Conservation (phyloP, 495 filamentous ascomycete genomes). For the Cenococcum geophilum region DNA sequence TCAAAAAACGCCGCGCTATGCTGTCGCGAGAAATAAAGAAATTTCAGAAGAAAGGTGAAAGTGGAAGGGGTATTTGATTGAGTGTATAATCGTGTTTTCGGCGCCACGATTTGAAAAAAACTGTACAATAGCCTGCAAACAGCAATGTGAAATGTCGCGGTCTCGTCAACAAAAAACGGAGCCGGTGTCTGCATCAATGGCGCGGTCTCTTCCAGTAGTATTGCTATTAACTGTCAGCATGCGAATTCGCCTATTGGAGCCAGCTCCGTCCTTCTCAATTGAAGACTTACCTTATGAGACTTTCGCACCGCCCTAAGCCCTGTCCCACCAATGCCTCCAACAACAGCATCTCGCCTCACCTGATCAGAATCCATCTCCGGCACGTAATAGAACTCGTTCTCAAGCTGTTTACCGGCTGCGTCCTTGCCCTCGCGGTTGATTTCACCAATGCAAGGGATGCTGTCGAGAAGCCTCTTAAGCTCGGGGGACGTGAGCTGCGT, state of each 20-base stretch:
- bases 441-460: slow-evolving; percentile 71
- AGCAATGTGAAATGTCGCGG: not conserved
- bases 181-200: slow-evolving; percentile 1
- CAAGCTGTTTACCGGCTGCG: slow-evolving; percentile 85
- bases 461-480: slow-evolving; percentile 63
- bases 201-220: slow-evolving; percentile 43
- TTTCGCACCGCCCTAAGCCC: slow-evolving; percentile 83
- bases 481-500: slow-evolving; percentile 36
- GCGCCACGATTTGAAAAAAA: too few species aligned
- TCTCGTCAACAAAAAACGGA: not conserved
- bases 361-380: slow-evolving; percentile 79
- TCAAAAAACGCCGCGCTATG: slow-evolving; percentile 33
- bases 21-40: slow-evolving; percentile 2
- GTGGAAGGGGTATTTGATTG: not conserved
- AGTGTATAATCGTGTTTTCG: too few species aligned
- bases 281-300: slow-evolving; percentile 76
- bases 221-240: slow-evolving; percentile 34
- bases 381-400: slow-evolving; percentile 97
- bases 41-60: not conserved
- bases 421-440: slow-evolving; percentile 91
- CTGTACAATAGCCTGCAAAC: too few species aligned
- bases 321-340: slow-evolving; percentile 76
- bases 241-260: not conserved
- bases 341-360: slow-evolving; percentile 75
- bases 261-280: not conserved